These are phyloP conservation scores for Capronia epimyces DNA, from an alignment of 2,329 filamentous ascomycete genomes.

Conservation along the genomic window DNA sequence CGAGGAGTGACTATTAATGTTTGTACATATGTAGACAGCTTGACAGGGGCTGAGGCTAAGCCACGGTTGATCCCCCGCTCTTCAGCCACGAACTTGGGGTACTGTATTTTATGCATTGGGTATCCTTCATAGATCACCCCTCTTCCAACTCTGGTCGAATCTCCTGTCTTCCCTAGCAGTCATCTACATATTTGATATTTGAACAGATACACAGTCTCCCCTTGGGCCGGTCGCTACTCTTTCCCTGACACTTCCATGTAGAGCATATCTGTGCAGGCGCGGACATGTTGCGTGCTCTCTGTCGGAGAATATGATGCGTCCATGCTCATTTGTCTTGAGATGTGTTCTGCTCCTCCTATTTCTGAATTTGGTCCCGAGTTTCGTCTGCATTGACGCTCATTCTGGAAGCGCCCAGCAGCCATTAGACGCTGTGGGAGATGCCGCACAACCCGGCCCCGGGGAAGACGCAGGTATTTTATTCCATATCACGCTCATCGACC, in stretches of 20 bases:
- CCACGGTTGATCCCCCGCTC: no score
- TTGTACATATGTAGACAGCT: no score
- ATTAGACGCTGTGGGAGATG: neutral
- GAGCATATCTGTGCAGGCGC: constrained; percentile 15
- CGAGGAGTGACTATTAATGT: no score
- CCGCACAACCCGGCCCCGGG: constrained; percentile 3
- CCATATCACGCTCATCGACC: neutral
- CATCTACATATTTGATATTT: neutral
- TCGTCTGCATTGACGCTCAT: neutral
- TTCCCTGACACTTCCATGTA: neutral
- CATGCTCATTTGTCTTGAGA: neutral
- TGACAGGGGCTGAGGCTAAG: no score
- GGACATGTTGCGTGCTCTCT: neutral
- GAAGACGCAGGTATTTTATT: constrained; percentile 14
- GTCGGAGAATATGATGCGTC: constrained; percentile 7
- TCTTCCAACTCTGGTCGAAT: no score
- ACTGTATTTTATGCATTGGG: no score
- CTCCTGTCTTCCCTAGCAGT: no score
- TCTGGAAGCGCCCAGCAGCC: neutral
- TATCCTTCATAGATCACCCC: no score
- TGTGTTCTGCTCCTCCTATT: constrained; percentile 1
- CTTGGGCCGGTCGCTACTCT: neutral
- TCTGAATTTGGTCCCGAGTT: neutral
- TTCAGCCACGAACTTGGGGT: no score
- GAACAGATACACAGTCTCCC: neutral